Conservation (phyloP, 495 filamentous ascomycete species). For the Neurospora sp. region DNA sequence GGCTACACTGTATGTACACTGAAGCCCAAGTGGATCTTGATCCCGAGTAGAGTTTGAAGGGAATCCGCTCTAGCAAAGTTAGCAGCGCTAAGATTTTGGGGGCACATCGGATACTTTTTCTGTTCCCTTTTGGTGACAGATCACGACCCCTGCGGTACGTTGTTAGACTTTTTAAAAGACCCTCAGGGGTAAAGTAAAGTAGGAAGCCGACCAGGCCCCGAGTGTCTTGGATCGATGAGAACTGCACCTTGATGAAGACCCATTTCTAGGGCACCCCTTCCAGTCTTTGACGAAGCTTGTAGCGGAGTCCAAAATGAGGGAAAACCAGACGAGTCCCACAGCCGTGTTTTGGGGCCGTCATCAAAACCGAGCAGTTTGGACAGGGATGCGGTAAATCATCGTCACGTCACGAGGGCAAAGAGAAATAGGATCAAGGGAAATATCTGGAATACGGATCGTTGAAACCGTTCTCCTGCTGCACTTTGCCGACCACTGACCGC, state of each 20-base stretch:
- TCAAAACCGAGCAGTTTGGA: not conserved
- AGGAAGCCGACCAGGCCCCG: not conserved
- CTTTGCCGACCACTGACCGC: not conserved
- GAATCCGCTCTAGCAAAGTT: not conserved
- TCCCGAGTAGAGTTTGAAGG: not conserved
- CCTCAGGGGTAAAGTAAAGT: not conserved
- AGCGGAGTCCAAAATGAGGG: not conserved
- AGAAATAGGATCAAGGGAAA: not conserved
- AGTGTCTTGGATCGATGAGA: not conserved
- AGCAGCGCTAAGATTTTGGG: not conserved
- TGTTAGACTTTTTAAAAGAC: not conserved
- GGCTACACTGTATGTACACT: not conserved
- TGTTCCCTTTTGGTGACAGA: not conserved
- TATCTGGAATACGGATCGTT: not conserved
- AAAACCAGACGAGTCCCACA: constrained; percentile 7
- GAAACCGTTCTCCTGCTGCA: not conserved
- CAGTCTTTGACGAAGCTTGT: not conserved
- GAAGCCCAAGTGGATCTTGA: not conserved
- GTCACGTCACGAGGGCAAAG: constrained; percentile 19
- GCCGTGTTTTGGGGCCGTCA: constrained; percentile 9
- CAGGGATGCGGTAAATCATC: constrained; percentile 11
- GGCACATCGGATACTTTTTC: not conserved
- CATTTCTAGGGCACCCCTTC: not conserved
- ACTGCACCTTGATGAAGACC: not conserved
- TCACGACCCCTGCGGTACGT: not conserved